Evolutionary conservation across 1,284 basidiomycete genomes (phyloP), one percentile per base, ranked within the genome.

Genomic region (Cutaneotrichosporon cyanovorans): DNA sequence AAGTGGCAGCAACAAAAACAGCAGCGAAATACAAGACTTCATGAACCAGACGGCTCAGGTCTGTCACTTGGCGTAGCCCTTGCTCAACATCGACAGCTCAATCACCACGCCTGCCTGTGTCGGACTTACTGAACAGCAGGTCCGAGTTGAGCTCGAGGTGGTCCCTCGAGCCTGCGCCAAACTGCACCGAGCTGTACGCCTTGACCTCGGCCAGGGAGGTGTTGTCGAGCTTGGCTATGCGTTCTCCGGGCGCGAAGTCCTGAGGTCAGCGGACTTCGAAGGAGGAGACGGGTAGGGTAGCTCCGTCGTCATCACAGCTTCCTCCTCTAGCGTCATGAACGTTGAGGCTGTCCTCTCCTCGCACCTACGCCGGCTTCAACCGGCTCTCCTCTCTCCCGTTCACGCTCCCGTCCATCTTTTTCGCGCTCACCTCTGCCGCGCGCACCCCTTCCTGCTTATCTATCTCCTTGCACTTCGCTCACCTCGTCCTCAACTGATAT

Each of bases 91-190:
- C 30, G 30, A 9, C 30, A 9, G 30, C 30, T 9, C 30, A 15
- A 15, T 31, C 30, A 15, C 15, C n/a, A n/a, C n/a, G n/a, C n/a
- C 18, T 22, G 18, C 11, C n/a, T n/a, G n/a, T 28, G 2, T n/a
- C n/a, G 19, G 9, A 59, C 63, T 43, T 47, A 72, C 72, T 69
- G 64, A 80, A 82, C 3, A 80, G 66, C n/a, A 84, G 69, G 57
- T 83, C 81, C 42, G 78, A 79, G 65, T 81, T 78, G 40, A 83
- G 71, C 53, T 80, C 77, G 46, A 82, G 68, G 61, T 84, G 78
- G 49, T 80, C 77, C 5, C 74, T 57, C 0, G 65, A 55, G 3
- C 75, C 76, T 28, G 71, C 73, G 1, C 72, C 73, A 48, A 61
- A 66, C 51, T 72, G 71, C 0, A 73, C 71, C 10, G 69, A 71